Conservation (phyloP, 495 filamentous ascomycete species). For the Neurospora sp. region DNA sequence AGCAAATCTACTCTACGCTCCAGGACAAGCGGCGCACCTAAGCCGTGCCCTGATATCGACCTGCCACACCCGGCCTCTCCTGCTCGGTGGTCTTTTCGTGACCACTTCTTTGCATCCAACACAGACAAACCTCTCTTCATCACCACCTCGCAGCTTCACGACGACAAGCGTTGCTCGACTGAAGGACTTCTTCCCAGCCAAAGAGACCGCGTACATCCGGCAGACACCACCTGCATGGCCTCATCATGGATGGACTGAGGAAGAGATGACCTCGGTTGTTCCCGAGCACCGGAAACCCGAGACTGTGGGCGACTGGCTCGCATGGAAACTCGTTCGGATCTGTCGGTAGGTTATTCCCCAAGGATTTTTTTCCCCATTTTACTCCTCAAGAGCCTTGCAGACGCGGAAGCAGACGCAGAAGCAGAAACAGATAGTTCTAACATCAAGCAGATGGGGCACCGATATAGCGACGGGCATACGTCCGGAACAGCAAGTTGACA, state of each 20-base stretch:
- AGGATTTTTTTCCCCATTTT: background rate
- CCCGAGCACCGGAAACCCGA: slow-evolving; percentile 27
- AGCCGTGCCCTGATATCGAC: slow-evolving; percentile 17
- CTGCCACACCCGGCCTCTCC: slow-evolving; percentile 5
- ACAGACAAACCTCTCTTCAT: background rate
- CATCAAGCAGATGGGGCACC: slow-evolving; percentile 29
- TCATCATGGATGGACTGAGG: slow-evolving; percentile 50
- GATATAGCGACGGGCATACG: slow-evolving; percentile 37
- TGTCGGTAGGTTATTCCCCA: slow-evolving; percentile 13
- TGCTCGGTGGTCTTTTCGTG: slow-evolving; percentile 15
- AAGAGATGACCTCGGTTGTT: slow-evolving; percentile 34
- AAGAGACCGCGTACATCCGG: slow-evolving; percentile 36
- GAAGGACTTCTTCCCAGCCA: slow-evolving; percentile 37
- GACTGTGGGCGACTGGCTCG: slow-evolving; percentile 32
- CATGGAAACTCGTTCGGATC: slow-evolving; percentile 34
- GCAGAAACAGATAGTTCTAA: background rate
- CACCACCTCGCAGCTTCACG: slow-evolving; percentile 26
- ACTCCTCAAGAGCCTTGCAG: background rate
- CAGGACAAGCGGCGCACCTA: slow-evolving; percentile 25
- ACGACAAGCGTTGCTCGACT: slow-evolving; percentile 28
- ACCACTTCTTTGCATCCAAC: slow-evolving; percentile 1
- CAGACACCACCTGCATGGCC: slow-evolving; percentile 52
- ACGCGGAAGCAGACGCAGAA: background rate
- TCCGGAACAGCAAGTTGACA: slow-evolving; percentile 34
- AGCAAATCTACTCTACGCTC: slow-evolving; percentile 23